Conservation (phyloP, 768 basidiomycete species). For the Suillus bovinus region DNA sequence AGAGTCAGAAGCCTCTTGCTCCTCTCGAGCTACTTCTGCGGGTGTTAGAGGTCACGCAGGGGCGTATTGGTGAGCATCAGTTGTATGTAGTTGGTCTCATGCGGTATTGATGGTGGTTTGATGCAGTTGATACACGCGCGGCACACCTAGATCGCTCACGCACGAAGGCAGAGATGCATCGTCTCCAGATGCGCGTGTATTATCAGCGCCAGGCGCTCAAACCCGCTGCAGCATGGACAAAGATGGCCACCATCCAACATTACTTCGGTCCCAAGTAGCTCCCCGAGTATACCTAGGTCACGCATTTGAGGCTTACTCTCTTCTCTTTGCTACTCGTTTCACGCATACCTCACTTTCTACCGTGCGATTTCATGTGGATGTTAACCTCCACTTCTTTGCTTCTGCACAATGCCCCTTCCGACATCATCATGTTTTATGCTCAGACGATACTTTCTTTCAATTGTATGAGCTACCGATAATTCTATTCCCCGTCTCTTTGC, state of each 20-base stretch:
- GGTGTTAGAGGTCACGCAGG: conserved; percentile 54
- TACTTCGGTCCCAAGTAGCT: conserved; percentile 29
- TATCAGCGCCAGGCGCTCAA: conserved; percentile 52
- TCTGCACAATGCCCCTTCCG: background rate
- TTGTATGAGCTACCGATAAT: background rate
- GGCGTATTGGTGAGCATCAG: conserved; percentile 55
- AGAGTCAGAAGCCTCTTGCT: conserved; percentile 33
- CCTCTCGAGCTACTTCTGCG: conserved; percentile 50
- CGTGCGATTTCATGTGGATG: background rate
- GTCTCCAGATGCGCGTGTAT: conserved; percentile 58
- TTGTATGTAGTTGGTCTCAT: background rate
- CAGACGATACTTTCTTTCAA: background rate
- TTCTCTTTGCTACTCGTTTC: background rate
- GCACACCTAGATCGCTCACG: conserved; percentile 76
- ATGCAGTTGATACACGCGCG: conserved; percentile 68
- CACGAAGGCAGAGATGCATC: conserved; percentile 68
- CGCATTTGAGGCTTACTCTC: background rate
- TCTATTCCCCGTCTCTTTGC: background rate
- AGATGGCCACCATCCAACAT: conserved; percentile 28
- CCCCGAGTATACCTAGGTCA: background rate
- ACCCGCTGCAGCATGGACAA: conserved; percentile 21
- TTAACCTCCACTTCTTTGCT: background rate
- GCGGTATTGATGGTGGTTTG: background rate
- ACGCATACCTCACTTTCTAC: background rate
- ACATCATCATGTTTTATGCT: background rate